phyloP scores from a whole-genome alignment of 371 early-diverging fungal species.

The Mucor sp. region DNA sequence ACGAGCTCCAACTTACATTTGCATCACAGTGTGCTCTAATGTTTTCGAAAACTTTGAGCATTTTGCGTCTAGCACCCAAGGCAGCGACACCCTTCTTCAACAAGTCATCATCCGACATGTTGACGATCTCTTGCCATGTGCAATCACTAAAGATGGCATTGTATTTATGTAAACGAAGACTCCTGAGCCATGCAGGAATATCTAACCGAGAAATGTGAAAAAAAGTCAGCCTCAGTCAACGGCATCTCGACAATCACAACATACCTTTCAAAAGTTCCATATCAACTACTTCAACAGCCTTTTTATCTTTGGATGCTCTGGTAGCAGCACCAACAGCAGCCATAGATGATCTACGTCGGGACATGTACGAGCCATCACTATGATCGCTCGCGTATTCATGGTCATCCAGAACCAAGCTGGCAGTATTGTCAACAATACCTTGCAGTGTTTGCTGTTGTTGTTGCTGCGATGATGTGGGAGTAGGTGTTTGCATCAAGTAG shows the following conservation, averaged over 20 bases:
- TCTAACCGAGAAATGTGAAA: no score
- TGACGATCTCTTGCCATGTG: conserved; percentile 88
- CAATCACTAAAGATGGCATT: conserved; percentile 71
- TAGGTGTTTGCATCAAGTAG: conserved; percentile 11
- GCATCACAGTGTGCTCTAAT: conserved; percentile 61
- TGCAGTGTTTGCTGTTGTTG: neutral
- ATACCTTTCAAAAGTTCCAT: conserved; percentile 72
- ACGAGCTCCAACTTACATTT: conserved; percentile 39
- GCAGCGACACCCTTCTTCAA: conserved; percentile 88
- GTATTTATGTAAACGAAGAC: conserved; percentile 92
- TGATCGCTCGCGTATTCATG: conserved; percentile 56
- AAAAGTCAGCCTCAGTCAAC: neutral
- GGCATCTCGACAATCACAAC: no score
- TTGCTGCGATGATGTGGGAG: neutral
- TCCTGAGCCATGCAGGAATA: conserved; percentile 87
- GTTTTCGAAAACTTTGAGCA: conserved; percentile 94
- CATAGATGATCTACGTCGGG: conserved; percentile 24
- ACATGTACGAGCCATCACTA: conserved; percentile 48
- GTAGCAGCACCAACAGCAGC: conserved; percentile 23
- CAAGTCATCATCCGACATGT: conserved; percentile 82
- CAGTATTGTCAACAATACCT: conserved; percentile 22
- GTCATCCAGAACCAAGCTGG: conserved; percentile 30
- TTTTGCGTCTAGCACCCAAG: conserved; percentile 93
- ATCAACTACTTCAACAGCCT: conserved; percentile 71
- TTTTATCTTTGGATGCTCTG: conserved; percentile 65